These are phyloP conservation scores for Blastobotrys buckinghamii DNA, from an alignment of 1,139 yeast genomes.

Conservation along the genomic window DNA sequence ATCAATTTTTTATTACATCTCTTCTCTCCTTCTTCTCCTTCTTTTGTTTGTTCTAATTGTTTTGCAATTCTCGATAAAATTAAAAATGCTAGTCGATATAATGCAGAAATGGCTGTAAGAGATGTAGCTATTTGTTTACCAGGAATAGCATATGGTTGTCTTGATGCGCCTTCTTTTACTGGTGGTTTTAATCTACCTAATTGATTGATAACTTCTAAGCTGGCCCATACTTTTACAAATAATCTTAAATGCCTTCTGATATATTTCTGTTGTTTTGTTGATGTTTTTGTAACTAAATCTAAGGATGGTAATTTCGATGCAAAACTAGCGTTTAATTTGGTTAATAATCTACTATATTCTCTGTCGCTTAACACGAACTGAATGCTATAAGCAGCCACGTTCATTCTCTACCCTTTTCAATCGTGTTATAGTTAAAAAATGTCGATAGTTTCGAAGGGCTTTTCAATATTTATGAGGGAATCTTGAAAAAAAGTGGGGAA, in stretches of 20 bases:
- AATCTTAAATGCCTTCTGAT: conserved; percentile 29
- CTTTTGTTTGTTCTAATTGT: not conserved
- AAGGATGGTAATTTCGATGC: conserved; percentile 13
- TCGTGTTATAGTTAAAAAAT: too few species aligned
- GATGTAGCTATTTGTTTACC: conserved; percentile 26
- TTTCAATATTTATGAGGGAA: too few species aligned
- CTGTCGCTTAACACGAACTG: conserved; percentile 26
- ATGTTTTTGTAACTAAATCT: not conserved
- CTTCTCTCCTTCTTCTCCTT: not conserved
- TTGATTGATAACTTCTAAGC: conserved; percentile 22
- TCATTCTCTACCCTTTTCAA: conserved; percentile 2
- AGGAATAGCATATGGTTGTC: conserved; percentile 9
- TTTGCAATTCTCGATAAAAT: conserved; percentile 14
- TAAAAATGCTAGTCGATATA: conserved; percentile 25
- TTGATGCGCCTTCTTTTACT: not conserved
- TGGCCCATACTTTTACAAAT: conserved; percentile 25
- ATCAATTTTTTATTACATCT: conserved; percentile 11
- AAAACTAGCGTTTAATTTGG: conserved; percentile 11
- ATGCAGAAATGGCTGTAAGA: conserved; percentile 25
- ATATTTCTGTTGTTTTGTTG: not conserved
- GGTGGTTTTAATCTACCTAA: conserved; percentile 9
- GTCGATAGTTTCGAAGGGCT: too few species aligned
- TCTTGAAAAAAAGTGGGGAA: too few species aligned
- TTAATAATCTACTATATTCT: conserved; percentile 22
- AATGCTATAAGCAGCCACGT: conserved; percentile 18